Base-by-base conservation (phyloP, 2,329 filamentous ascomycete genomes). In the Bipolaris gigantea region DNA sequence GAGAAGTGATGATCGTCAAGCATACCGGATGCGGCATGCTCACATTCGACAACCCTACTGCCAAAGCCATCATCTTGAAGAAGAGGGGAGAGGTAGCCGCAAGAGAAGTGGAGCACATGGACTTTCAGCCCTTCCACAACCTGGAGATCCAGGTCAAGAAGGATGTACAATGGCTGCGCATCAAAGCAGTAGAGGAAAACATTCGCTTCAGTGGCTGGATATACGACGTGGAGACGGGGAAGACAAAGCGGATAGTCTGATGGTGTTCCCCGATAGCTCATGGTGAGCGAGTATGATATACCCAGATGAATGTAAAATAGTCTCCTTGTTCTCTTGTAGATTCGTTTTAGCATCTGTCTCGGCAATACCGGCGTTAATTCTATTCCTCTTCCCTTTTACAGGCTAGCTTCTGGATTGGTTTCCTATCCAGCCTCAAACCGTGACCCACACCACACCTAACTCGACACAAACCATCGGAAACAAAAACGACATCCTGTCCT, bases 191-290 rank as follows among this genome's bases (percentile, higher is more conserved):
- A 5, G 77, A 86, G 18, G 78, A 85, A 18, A 76, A 75, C 23
- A 81, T 89, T 3, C 74, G 75, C 0, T 79, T 92, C 41, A 88
- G 83, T 5, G 89, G 89, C 0, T 93, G 89, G 83, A 75, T 92
- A 2, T 92, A 92, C 75, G 86, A 92, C 64, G 87, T 92, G 38
- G 85, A 89, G 77, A 90, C 83, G 1, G 89, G 89, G 0, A 86
- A 79, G 71, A 80, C 82, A 44, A 79, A 76, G 59, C 77, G 74
- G 49, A 75, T 86, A 42, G 75, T 63, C n/a, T 60, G 23, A 54
- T 25, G 8, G n/a, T 16, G 4, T 16, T 25, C 6, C 11, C 19
- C 15, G 41, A 7, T 40, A 30, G 30, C 16, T 27, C 11, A 27
- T 44, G 13, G 35, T 35, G 21, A 42, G 48, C 18, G 32, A 44